A percentile compares a stretch with the other conserved stretches of the same genome.
These are phyloP conservation scores for Eimeria brunetti DNA, from an alignment of 169 alveolate species.

Conservation along the genomic window DNA sequence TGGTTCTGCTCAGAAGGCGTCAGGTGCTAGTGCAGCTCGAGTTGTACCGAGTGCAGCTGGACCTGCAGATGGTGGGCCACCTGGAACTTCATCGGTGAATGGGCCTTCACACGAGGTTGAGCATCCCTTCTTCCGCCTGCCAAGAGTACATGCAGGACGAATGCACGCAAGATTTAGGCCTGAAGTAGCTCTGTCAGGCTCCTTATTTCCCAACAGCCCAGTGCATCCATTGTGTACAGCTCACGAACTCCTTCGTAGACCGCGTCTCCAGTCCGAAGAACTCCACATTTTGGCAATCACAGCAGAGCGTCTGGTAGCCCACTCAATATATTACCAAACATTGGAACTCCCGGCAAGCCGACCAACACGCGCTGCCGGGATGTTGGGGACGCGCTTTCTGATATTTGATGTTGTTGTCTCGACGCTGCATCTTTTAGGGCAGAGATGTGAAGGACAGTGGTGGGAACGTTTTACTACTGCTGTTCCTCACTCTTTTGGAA, in stretches of 20 bases:
- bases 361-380: conserved; percentile 1
- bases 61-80: neutral
- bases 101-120: neutral
- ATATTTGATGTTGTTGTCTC: neutral
- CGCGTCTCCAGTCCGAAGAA: neutral
- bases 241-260: neutral
- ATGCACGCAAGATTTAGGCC: neutral
- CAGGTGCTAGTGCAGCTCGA: neutral
- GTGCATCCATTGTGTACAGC: neutral
- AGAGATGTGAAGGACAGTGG: neutral
- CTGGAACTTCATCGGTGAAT: too few relatives aligned
- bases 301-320: neutral
- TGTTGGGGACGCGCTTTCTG: neutral
- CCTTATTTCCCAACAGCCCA: neutral
- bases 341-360: neutral
- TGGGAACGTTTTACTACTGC: neutral
- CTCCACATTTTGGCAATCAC: neutral
- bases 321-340: neutral
- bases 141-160: neutral
- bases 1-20: too few relatives aligned
- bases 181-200: neutral
- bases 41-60: neutral
- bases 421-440: neutral
- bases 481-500: neutral
- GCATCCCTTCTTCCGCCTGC: neutral